Evolutionary conservation across 805 yeast species (phyloP), one percentile per base, ranked within the genome.

Genomic region (Sugiyamaella smithiae): DNA sequence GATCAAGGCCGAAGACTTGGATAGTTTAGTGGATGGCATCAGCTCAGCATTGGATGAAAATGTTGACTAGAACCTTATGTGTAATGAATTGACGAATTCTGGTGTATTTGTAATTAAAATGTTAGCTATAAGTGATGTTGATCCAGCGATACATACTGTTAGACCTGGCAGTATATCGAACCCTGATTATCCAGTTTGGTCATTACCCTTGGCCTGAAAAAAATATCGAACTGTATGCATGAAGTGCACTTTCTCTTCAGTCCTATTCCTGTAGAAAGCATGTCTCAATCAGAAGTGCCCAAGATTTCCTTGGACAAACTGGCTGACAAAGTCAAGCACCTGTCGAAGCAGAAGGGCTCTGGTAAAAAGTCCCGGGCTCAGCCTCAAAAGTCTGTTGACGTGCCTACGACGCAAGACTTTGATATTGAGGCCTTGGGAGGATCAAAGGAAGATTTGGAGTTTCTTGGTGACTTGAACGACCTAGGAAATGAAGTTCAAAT

Each of bases 1-100:
- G 1, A 74, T 88, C 47, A 79, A 82, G 43, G 75, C 82, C 17
- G 95, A 87, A 51, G 93, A 85, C 52, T 83, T 91, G 50, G 88
- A 84, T 56, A 84, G 86, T 25, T 73, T 88, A 50, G 72, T 91
- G 44, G 91, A 86, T 56, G 97, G 91, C 17, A 85, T 91, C 37
- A 88, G 70, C 43, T 65, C 68, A 49, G 75, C 77, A 23, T 53
- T 72, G 44, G 20, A 56, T 8, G 67, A 58, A 35, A 32, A 31
- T 24, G 43, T 22, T 38, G 31, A 38, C 43, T 23, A 22, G 14
- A 11, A 16, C 40, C 17, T 29, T 29, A 29, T 16, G 33, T 29
- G 33, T 29, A 35, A 35, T 35, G 38, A 35, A 20, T 35, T 19
- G 33, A 29, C 33, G 33, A 29, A 4, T 4, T n/a, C n/a, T n/a